A percentile compares a stretch with the other conserved stretches of the same genome.
Conservation (phyloP, 208 protist species). For the Trichomonas gallinae region DNA sequence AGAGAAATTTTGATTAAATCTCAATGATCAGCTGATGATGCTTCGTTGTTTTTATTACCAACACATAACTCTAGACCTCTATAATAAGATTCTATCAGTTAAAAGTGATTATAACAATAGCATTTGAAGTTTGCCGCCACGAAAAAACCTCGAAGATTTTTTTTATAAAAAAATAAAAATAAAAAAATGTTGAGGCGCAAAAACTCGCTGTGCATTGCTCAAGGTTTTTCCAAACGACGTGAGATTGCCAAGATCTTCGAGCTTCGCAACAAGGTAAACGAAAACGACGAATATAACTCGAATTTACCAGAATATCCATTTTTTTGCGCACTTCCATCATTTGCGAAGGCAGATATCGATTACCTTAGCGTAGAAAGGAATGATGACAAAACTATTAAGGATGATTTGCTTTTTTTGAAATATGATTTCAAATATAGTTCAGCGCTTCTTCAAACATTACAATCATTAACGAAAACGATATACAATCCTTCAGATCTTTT, state of each 20-base stretch:
- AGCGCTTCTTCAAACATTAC: neutral
- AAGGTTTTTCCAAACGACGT: neutral
- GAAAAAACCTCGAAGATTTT: no score
- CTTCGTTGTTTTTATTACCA: no score
- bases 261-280: neutral
- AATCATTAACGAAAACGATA: neutral
- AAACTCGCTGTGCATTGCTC: neutral
- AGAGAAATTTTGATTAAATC: no score
- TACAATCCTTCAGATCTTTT: neutral
- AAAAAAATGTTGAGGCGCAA: neutral
- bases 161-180: neutral
- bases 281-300: neutral
- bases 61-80: no score
- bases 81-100: no score
- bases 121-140: no score
- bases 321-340: neutral
- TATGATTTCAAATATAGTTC: neutral
- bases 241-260: neutral
- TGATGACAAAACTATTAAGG: neutral
- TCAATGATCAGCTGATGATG: no score
- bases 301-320: neutral
- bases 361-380: neutral
- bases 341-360: neutral
- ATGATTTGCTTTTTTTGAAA: neutral
- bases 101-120: no score